These are phyloP conservation scores for Extremus antarcticus DNA, from an alignment of 495 filamentous ascomycete genomes.

Conservation along the genomic window DNA sequence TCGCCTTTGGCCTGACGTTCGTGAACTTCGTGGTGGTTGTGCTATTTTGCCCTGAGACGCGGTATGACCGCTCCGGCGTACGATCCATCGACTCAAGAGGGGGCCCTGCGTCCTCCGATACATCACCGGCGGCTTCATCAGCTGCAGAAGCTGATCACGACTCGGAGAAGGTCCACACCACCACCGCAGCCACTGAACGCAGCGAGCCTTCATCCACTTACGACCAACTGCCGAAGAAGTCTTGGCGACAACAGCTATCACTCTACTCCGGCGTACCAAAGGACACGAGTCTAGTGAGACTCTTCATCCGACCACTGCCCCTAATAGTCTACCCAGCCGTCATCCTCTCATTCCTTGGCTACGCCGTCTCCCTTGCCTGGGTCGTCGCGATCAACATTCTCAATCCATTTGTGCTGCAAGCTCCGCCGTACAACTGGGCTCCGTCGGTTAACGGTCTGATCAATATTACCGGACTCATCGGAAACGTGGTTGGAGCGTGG, in stretches of 20 bases:
- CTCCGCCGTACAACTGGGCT: conserved; percentile 26
- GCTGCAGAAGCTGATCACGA: not conserved
- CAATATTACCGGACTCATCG: conserved; percentile 29
- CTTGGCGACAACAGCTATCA: conserved; percentile 21
- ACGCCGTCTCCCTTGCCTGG: conserved; percentile 23
- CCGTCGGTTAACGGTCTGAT: conserved; percentile 26
- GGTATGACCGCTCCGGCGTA: conserved; percentile 19
- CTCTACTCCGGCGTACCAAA: conserved; percentile 24
- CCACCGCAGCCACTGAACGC: not conserved
- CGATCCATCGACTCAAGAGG: not conserved
- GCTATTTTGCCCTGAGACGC: conserved; percentile 28
- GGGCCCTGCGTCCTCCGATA: not conserved
- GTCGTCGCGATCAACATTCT: conserved; percentile 29
- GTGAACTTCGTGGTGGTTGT: conserved; percentile 27
- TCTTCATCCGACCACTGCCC: conserved; percentile 28
- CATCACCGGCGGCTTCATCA: not conserved
- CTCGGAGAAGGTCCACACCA: not conserved
- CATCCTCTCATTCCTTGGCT: conserved; percentile 26
- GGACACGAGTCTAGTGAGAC: conserved; percentile 21
- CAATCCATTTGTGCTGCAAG: conserved; percentile 27
- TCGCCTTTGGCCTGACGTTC: conserved; percentile 23
- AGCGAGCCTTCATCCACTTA: not conserved
- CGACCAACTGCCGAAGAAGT: conserved; percentile 23
- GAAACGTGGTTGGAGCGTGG: conserved; percentile 26
- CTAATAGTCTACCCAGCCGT: conserved; percentile 29